Evolutionary conservation across 306 rosid species (phyloP), one percentile per base, ranked within the genome.

Genomic region (Quercus variabilis): DNA sequence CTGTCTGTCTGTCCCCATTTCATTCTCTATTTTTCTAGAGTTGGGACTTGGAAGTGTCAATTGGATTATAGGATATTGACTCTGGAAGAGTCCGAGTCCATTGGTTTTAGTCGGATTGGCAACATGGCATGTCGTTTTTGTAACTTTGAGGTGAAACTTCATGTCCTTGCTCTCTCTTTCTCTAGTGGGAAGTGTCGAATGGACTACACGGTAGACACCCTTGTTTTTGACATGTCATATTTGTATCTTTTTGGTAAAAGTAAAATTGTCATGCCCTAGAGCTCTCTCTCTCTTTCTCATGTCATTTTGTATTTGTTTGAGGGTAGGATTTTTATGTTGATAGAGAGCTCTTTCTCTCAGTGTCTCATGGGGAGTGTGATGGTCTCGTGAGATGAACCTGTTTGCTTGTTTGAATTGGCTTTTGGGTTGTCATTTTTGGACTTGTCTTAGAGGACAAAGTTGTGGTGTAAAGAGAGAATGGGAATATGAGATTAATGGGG

Each of bases 391-490:
- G 69, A 2, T 14, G 70, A 15, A 15, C 70, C 31, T 7, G 31
- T 7, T 17, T 30, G 18, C 21, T 8, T n/a, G 31, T 4, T 6
- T 64, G 72, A 67, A 31, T 67, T 33, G 25, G 51, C 52, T 67
- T 67, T 19, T 67, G 72, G 72, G 72, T 63, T 63, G 4, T 63
- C 69, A 63, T 63, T 26, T 26, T 63, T 63, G 69, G 69, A 63
- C 20, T 63, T 63, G n/a, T 28, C 52, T 9, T 9, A 33, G 2
- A 4, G 10, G 46, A 41, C 6, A 35, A 18, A 31, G 70, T 18
- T 15, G 3, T 1, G 41, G n/a, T 64, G 70, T 31, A 64, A 64
- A 64, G 11, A 19, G 17, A 67, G 14, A 6, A 33, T 17, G 9
- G 72, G 33, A 12, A 68, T 17, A 35, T 19, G 72, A 52, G 52